phyloP scores from a whole-genome alignment of 129 eudicot genomes.

The Lactuca saligna region DNA sequence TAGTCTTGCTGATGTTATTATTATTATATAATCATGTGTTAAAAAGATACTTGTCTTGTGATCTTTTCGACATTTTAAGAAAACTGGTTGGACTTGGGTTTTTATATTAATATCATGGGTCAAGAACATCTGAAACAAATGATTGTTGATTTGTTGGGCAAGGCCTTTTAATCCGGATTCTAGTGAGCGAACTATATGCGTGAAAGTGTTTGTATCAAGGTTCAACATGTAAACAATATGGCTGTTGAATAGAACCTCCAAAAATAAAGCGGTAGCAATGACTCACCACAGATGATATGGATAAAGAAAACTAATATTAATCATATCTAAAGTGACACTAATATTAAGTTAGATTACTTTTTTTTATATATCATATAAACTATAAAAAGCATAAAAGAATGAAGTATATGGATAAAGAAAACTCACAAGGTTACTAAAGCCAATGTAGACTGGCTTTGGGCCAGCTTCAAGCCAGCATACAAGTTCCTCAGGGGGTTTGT shows the following conservation, averaged over 20 bases:
- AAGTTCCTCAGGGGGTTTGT: slow-evolving; percentile 84
- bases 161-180: slow-evolving; percentile 94
- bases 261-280: slow-evolving; percentile 28
- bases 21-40: neutral
- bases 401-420: slow-evolving; percentile 1
- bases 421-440: slow-evolving; percentile 98
- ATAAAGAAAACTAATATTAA: no score
- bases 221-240: slow-evolving; percentile 69
- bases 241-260: slow-evolving; percentile 90
- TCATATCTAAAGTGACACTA: no score
- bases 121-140: slow-evolving; percentile 9
- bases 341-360: neutral
- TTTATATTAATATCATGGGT: neutral
- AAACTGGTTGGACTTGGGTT: neutral
- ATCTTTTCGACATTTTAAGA: neutral
- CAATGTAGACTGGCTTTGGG: slow-evolving; percentile 93
- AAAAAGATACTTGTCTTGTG: neutral
- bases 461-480: slow-evolving; percentile 91
- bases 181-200: slow-evolving; percentile 85
- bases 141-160: slow-evolving; percentile 26
- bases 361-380: neutral
- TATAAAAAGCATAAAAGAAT: slow-evolving; percentile 1
- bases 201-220: slow-evolving; percentile 72
- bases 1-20: slow-evolving; percentile 7
- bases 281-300: slow-evolving; percentile 75